A percentile compares a stretch with the other conserved stretches of the same genome.
Conservation (phyloP, 2,329 filamentous ascomycete species). For the Ceratocystiopsis sp. region DNA sequence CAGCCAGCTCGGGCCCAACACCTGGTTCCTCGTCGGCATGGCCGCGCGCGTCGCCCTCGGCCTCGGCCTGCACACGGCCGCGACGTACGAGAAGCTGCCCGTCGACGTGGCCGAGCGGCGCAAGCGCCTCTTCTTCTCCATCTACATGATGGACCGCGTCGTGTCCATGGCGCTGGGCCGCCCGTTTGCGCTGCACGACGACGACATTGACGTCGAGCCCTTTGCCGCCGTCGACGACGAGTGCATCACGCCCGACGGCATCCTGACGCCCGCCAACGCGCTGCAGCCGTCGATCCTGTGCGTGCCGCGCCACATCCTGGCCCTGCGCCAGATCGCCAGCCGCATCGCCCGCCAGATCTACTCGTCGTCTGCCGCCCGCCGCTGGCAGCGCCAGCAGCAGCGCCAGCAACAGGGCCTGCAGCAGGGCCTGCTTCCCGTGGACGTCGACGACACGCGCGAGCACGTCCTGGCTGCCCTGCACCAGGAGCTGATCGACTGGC, state of each 20-base stretch:
- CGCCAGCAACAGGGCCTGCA: too few relatives aligned
- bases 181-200: constrained; percentile 27
- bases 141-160: constrained; percentile 32
- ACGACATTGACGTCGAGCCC: constrained; percentile 26
- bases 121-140: constrained; percentile 27
- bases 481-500: constrained; percentile 25
- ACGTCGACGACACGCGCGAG: too few relatives aligned
- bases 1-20: constrained; percentile 26
- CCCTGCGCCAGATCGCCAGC: constrained; percentile 23
- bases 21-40: constrained; percentile 25
- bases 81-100: constrained; percentile 18
- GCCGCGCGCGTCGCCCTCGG: constrained; percentile 26
- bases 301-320: constrained; percentile 24
- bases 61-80: constrained; percentile 11
- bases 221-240: constrained; percentile 22
- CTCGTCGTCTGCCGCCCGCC: constrained; percentile 7
- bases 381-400: neutral
- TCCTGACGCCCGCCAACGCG: constrained; percentile 10
- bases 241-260: constrained; percentile 12
- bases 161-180: constrained; percentile 26
- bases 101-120: constrained; percentile 18
- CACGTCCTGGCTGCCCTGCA: constrained; percentile 18
- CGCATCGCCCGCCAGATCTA: constrained; percentile 23
- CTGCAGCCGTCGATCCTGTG: constrained; percentile 20
- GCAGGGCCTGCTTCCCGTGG: too few relatives aligned